Conservation (phyloP, 495 filamentous ascomycete species). For the Bathelium albidoporum region DNA sequence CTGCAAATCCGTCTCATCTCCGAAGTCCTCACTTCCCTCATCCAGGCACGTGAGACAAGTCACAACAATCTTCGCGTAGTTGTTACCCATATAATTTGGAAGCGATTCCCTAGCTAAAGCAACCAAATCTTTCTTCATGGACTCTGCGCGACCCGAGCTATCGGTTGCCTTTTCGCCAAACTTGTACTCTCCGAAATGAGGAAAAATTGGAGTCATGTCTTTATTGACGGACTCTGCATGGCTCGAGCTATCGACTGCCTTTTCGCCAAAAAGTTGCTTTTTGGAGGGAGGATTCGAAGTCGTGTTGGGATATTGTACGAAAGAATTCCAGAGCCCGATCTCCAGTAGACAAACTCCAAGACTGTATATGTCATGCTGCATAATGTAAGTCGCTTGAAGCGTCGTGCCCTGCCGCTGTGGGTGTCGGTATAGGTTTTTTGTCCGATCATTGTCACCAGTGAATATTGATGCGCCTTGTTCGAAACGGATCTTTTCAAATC, state of each 20-base stretch:
- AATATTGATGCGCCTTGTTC: slow-evolving; percentile 32
- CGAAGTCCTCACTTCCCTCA: slow-evolving; percentile 28
- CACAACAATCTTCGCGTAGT: slow-evolving; percentile 40
- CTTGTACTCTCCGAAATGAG: too few species aligned
- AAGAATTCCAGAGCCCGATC: slow-evolving; percentile 48
- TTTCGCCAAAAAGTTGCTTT: neutral
- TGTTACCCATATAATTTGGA: slow-evolving; percentile 39
- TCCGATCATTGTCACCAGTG: slow-evolving; percentile 34
- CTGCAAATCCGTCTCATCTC: slow-evolving; percentile 38
- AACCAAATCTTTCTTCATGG: slow-evolving; percentile 32
- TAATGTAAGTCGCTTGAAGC: slow-evolving; percentile 36
- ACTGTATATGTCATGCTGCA: slow-evolving; percentile 59
- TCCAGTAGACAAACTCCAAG: slow-evolving; percentile 53
- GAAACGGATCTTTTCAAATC: slow-evolving; percentile 41
- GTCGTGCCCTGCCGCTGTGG: slow-evolving; percentile 40
- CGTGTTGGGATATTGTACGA: slow-evolving; percentile 18
- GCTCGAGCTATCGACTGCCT: neutral
- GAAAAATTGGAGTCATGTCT: too few species aligned
- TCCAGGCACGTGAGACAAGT: slow-evolving; percentile 50
- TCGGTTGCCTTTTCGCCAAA: too few species aligned
- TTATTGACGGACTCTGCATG: neutral
- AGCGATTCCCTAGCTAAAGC: slow-evolving; percentile 32
- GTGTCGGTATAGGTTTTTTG: slow-evolving; percentile 48
- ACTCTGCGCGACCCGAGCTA: neutral
- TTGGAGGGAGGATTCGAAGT: neutral